Evolutionary conservation across 495 filamentous ascomycete genomes (phyloP).

Genomic region (Parmelia sp.): DNA sequence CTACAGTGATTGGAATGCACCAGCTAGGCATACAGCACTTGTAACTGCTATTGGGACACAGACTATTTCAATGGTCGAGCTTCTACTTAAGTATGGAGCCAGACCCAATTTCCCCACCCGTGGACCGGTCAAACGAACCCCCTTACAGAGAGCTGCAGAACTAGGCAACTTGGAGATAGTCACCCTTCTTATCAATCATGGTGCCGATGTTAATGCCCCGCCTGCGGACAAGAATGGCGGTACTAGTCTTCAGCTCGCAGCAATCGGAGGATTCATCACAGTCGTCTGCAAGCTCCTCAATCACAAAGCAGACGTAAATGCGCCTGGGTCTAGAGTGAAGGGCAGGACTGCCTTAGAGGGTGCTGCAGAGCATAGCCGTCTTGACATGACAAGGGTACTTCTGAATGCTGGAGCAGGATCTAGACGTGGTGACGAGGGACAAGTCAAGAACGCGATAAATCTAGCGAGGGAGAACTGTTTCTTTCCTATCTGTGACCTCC

Average conservation of each 20-base stretch:
- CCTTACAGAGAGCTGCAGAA: conserved; percentile 30
- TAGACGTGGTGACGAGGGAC: background rate
- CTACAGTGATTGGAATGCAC: too few relatives aligned
- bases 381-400: conserved; percentile 42
- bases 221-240: conserved; percentile 23
- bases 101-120: background rate
- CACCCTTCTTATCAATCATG: conserved; percentile 26
- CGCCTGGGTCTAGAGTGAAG: conserved; percentile 23
- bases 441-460: background rate
- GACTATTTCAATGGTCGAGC: conserved; percentile 2
- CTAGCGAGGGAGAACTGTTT: background rate
- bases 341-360: conserved; percentile 40
- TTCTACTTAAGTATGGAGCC: conserved; percentile 19
- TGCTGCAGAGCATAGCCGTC: conserved; percentile 39
- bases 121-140: conserved; percentile 16
- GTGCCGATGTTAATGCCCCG: conserved; percentile 31
- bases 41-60: background rate
- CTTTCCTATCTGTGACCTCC: background rate
- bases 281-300: conserved; percentile 27
- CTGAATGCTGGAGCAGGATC: conserved; percentile 29
- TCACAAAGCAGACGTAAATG: conserved; percentile 30
- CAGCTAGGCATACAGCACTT: background rate
- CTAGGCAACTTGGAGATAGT: conserved; percentile 23
- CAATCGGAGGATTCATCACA: conserved; percentile 25
- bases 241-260: conserved; percentile 29